Base-by-base conservation (phyloP, 2,329 filamentous ascomycete species). In the Colletotrichum somersetense region DNA sequence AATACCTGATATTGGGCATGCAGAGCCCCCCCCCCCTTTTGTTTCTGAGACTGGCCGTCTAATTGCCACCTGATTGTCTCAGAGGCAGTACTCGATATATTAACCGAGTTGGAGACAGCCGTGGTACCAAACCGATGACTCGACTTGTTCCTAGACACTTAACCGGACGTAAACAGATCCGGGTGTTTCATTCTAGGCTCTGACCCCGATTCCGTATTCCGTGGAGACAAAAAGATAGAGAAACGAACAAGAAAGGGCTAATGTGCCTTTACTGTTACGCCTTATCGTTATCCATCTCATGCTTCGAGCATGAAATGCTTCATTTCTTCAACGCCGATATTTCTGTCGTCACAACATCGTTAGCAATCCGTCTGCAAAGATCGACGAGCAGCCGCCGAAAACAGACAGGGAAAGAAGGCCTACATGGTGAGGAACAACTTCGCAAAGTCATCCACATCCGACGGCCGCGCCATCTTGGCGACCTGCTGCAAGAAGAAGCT, bases 381-480 rank as follows among this genome's bases (percentile, higher is more conserved):
- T 26, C 6, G 11, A 55, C 26, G 6, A 6, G 7, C 11, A 33
- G n/a, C 26, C 62, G 23, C 11, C 20, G 7, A 38, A 5, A 42
- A 52, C 0, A 30, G 18, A 44, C 20, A 35, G 8, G 40, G 33
- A 42, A n/a, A n/a, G 26, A 26, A 20, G 6, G 81, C 82, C 78
- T 73, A 83, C 82, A 79, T 75, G 12, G 79, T 82, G 56, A 84
- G 72, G 74, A 83, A 78, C 14, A 83, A 30, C 70, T 72, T 80
- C 23, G 82, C 81, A 75, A 84, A 83, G 5, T 83, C 82, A 38
- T 84, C 82, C 30, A 82, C 63, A 44, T 84, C 82, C 1, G 80
- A 78, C 0, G 82, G 78, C 12, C 76, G 77, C 8, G 77, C 82
- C 40, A 82, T 79, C 75, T 78, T 73, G 79, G 81, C 82, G 20